Conservation (phyloP, 2,329 filamentous ascomycete genomes). For the Arthroderma uncinatum region DNA sequence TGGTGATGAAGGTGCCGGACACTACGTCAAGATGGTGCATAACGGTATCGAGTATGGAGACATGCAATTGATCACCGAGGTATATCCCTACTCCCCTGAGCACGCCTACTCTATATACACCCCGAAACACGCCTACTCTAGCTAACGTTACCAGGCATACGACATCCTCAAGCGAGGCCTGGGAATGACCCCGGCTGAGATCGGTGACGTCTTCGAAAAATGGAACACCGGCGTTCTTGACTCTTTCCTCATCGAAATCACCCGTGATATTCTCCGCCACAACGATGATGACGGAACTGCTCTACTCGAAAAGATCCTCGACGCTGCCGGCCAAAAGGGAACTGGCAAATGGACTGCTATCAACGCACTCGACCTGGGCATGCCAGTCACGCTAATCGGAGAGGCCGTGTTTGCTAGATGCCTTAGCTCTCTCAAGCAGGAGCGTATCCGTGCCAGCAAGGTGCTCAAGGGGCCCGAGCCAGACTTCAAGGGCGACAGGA, state of each 20-base stretch:
- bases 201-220: slow-evolving; percentile 83
- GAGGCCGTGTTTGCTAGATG: slow-evolving; percentile 94
- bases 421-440: slow-evolving; percentile 84
- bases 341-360: slow-evolving; percentile 99
- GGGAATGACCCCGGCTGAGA: slow-evolving; percentile 80
- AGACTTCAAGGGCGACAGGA: slow-evolving; percentile 79
- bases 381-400: slow-evolving; percentile 95
- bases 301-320: slow-evolving; percentile 96
- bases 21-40: slow-evolving; percentile 99
- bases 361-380: slow-evolving; percentile 95
- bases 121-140: slow-evolving; percentile 9
- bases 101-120: not conserved
- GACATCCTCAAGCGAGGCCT: slow-evolving; percentile 99
- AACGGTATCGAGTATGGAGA: slow-evolving; percentile 99
- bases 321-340: slow-evolving; percentile 97
- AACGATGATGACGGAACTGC: slow-evolving; percentile 86
- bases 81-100: slow-evolving; percentile 35
- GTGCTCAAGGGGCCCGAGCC: slow-evolving; percentile 67
- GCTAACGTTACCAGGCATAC: slow-evolving; percentile 58
- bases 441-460: slow-evolving; percentile 71
- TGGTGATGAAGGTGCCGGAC: slow-evolving; percentile 95
- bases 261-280: slow-evolving; percentile 95
- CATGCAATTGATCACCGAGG: slow-evolving; percentile 99
- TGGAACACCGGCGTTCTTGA: slow-evolving; percentile 99
- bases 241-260: slow-evolving; percentile 99